Evolutionary conservation across 108 stramenopile species (phyloP).

Genomic region (Nannochloropsis oceanica): DNA sequence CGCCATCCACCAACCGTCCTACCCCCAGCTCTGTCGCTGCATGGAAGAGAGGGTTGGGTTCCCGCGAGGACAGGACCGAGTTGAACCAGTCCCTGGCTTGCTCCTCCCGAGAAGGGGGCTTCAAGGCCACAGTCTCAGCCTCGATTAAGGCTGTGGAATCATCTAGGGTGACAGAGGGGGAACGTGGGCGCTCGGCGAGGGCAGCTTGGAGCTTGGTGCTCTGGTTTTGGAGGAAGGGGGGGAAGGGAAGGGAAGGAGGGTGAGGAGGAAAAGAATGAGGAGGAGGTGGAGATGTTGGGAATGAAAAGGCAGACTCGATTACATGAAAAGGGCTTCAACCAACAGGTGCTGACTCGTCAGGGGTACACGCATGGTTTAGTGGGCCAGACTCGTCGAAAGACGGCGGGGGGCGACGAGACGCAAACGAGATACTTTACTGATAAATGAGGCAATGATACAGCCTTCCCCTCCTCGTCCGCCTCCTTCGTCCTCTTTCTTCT

Average conservation of each 20-base stretch:
- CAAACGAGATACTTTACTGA: too few species aligned
- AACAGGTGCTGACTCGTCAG: too few species aligned
- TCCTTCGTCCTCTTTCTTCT: neutral
- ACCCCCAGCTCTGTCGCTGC: neutral
- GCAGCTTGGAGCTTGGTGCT: neutral
- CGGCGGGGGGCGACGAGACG: too few species aligned
- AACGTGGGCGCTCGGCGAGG: neutral
- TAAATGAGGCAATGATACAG: neutral
- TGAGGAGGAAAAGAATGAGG: neutral
- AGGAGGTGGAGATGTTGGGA: too few species aligned
- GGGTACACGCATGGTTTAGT: too few species aligned
- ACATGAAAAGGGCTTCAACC: too few species aligned
- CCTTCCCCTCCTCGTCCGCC: neutral
- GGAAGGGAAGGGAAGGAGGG: neutral
- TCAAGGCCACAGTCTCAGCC: neutral
- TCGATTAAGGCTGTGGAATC: neutral
- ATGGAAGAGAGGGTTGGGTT: neutral
- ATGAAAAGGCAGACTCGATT: too few species aligned
- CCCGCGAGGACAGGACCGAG: neutral
- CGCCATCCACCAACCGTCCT: neutral
- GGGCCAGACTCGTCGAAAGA: too few species aligned
- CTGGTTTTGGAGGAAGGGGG: neutral
- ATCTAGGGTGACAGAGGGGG: neutral
- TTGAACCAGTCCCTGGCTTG: neutral
- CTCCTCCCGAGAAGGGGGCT: neutral